Evolutionary conservation across 345 rosid species (phyloP).

Genomic region (Citrus glauca): DNA sequence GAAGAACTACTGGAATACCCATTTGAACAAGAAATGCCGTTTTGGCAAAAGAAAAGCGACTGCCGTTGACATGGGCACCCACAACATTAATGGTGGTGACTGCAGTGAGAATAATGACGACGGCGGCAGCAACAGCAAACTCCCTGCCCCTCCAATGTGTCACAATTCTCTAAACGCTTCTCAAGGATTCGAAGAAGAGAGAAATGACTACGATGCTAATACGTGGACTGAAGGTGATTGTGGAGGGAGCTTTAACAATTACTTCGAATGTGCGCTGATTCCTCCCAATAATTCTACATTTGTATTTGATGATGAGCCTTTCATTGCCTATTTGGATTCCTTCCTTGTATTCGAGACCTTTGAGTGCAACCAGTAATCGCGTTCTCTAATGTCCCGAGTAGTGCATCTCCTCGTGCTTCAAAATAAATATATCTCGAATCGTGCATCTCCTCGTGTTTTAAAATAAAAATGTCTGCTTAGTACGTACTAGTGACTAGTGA

Average conservation of each 20-base stretch:
- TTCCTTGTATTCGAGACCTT: conserved; percentile 39
- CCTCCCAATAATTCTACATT: conserved; percentile 24
- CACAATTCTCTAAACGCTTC: not conserved
- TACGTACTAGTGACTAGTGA: not conserved
- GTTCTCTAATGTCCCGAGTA: not conserved
- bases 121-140: no score
- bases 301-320: conserved; percentile 38
- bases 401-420: not conserved
- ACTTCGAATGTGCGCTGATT: conserved; percentile 35
- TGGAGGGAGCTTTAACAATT: conserved; percentile 31
- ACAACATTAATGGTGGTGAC: conserved; percentile 5
- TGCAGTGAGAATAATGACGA: not conserved
- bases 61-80: conserved; percentile 1
- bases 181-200: conserved; percentile 13
- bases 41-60: conserved; percentile 31
- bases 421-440: not conserved
- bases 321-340: conserved; percentile 42
- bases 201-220: not conserved
- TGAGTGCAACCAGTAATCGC: conserved; percentile 4
- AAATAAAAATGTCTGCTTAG: not conserved
- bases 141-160: no score
- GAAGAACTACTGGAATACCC: conserved; percentile 93
- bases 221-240: conserved; percentile 32
- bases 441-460: not conserved
- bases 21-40: conserved; percentile 58